Evolutionary conservation across 108 stramenopile genomes (phyloP).

Genomic region (Cyclotella distinguenda): DNA sequence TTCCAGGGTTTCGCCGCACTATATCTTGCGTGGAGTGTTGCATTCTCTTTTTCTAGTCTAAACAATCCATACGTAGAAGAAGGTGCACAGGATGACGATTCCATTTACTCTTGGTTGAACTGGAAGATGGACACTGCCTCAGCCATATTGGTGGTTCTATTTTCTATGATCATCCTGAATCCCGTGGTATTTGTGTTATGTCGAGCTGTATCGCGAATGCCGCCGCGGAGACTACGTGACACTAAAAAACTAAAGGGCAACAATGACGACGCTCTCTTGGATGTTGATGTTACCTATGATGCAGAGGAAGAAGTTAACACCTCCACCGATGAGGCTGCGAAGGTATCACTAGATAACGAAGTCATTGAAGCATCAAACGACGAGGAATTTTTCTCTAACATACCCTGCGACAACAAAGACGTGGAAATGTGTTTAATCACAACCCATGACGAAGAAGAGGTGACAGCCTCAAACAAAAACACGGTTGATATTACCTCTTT

Average conservation of each 20-base stretch:
- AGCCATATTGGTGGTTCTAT: neutral
- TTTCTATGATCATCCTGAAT: neutral
- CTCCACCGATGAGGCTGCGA: neutral
- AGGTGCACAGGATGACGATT: too few relatives aligned
- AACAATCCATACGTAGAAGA: neutral
- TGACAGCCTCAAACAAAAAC: too few relatives aligned
- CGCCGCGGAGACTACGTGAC: neutral
- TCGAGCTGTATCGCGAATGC: neutral
- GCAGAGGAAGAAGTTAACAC: neutral
- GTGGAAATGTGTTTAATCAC: neutral
- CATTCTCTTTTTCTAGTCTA: neutral
- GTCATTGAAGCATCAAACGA: neutral
- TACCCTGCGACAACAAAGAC: conserved; percentile 1
- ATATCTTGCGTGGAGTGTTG: conserved; percentile 7
- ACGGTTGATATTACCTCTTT: too few relatives aligned
- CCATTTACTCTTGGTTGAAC: conserved; percentile 1
- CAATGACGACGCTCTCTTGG: too few relatives aligned
- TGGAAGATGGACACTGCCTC: neutral
- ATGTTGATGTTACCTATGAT: neutral
- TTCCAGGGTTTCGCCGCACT: neutral
- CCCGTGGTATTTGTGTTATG: conserved; percentile 1
- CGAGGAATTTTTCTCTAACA: conserved; percentile 1
- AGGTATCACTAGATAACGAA: neutral
- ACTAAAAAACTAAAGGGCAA: neutral
- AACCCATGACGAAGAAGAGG: neutral